Conservation (phyloP, 306 rosid species). For the Cucumis cinereus region DNA sequence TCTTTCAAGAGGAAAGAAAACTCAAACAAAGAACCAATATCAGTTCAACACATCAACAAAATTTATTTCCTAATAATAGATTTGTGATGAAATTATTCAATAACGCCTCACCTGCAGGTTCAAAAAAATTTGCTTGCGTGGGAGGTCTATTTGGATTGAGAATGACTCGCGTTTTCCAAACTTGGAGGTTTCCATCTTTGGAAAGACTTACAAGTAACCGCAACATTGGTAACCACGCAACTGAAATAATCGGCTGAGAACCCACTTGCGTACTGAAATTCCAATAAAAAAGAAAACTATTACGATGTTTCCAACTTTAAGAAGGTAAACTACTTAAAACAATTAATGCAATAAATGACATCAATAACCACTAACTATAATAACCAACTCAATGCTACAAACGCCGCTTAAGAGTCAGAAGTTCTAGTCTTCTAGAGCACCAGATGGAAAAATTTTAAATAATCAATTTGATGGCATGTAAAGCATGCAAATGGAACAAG, state of each 20-base stretch:
- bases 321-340: slow-evolving; percentile 11
- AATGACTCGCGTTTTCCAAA: slow-evolving; percentile 79
- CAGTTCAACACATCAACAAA: background rate
- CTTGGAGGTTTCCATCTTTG: slow-evolving; percentile 87
- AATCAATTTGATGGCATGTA: background rate
- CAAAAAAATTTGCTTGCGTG: slow-evolving; percentile 81
- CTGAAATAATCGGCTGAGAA: slow-evolving; percentile 81
- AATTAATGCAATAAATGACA: background rate
- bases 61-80: background rate
- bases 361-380: background rate
- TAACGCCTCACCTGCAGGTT: slow-evolving; percentile 64
- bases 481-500: background rate
- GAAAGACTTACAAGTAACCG: slow-evolving; percentile 80
- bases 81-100: background rate
- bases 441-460: background rate
- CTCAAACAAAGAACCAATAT: background rate
- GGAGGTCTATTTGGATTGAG: slow-evolving; percentile 75
- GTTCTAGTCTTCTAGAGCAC: background rate
- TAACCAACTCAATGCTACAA: background rate
- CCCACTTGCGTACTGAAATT: slow-evolving; percentile 91
- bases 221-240: slow-evolving; percentile 79
- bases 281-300: slow-evolving; percentile 10
- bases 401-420: background rate
- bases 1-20: background rate
- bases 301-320: background rate